Percentiles rank a stretch among this genome's conserved stretches.
phyloP scores from a whole-genome alignment of 2,329 filamentous ascomycete genomes.

The Neurospora sp. region DNA sequence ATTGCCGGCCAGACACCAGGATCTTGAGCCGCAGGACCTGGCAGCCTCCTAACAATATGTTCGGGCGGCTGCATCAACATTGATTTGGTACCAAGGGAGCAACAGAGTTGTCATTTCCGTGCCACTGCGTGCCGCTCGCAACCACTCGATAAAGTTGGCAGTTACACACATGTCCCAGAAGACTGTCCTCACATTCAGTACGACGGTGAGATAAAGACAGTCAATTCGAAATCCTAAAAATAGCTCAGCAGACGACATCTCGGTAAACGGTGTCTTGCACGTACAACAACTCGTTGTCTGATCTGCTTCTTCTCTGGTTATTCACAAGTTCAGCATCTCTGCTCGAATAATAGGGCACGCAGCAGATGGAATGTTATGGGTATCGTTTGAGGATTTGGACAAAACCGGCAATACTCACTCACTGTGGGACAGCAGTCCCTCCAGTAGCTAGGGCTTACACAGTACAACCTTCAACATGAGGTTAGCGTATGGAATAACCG shows the following conservation, averaged over 20 bases:
- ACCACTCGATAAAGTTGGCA: slow-evolving; percentile 5
- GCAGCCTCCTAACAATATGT: slow-evolving; percentile 1
- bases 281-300: neutral
- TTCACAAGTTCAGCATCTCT: neutral
- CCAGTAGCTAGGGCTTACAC: neutral
- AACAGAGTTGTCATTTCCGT: slow-evolving; percentile 12
- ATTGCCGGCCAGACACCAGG: slow-evolving; percentile 11
- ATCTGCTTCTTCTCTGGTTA: neutral
- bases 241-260: slow-evolving; percentile 3
- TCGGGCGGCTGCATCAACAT: slow-evolving; percentile 4
- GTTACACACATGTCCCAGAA: slow-evolving; percentile 6
- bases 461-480: neutral
- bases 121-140: slow-evolving; percentile 10
- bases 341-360: neutral
- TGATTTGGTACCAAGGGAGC: slow-evolving; percentile 9
- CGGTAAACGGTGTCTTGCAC: neutral
- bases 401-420: neutral
- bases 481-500: neutral
- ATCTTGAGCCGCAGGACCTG: neutral
- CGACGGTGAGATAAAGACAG: slow-evolving; percentile 5
- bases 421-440: neutral
- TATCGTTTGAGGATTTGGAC: neutral
- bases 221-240: slow-evolving; percentile 4
- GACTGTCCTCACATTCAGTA: neutral
- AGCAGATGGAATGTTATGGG: neutral